Evolutionary conservation across 768 basidiomycete species (phyloP), one percentile per base, ranked within the genome.

Genomic region (Imleria badia): DNA sequence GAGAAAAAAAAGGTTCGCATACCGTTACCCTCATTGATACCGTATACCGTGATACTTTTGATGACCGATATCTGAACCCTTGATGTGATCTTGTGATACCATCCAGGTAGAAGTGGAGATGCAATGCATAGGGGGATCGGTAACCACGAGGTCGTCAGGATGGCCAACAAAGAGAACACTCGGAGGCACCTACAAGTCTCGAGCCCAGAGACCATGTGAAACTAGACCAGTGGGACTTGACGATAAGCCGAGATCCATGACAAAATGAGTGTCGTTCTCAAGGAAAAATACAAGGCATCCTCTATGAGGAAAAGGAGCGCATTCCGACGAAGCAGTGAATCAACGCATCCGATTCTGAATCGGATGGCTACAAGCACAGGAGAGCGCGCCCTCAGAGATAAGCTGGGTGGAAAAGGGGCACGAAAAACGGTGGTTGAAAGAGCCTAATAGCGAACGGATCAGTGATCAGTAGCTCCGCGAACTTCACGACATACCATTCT

Each of bases 321-420:
- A 14, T 31, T 11, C 6, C 39, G 57, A 59, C 39, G 57, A 59
- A 52, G 45, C 39, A 3, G 49, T 36, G 59, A 36, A 61, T 60
- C 59, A 40, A 30, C 12, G 2, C 15, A 10, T 29, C 35, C 13
- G 33, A 39, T 56, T 61, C 59, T 29, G 41, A 52, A 61, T 20
- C 9, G 17, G 52, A 56, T 44, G 45, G 48, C 48, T 47, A 31
- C 22, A 2, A 29, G 26, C 50, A 5, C 19, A 29, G 45, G 19
- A 12, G 9, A 6, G 10, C 42, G 10, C 42, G 31, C n/a, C 19
- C 6, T n/a, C 20, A 8, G 20, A 12, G 50, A 54, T 54, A 44
- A 44, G 34, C 26, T 26, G 26, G 6, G 26, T 26, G 26, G 26
- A 26, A 26, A 26, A 26, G 6, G 26, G 26, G 26, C 6, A 6